phyloP scores from a whole-genome alignment of 208 protist genomes.

The Plasmodiophora brassicae region DNA sequence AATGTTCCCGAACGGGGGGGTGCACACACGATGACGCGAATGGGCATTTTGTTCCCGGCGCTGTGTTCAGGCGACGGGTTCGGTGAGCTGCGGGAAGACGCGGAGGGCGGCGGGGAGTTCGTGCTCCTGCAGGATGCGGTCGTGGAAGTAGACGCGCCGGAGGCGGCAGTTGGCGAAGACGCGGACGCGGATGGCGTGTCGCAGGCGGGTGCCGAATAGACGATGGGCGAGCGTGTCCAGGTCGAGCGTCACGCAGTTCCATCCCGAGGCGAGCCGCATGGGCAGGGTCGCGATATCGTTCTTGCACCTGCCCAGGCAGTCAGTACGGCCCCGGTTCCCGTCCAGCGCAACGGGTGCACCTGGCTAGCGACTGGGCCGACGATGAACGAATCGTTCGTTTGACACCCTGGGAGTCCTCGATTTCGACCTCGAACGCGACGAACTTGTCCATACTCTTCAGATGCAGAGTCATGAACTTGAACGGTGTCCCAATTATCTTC shows the following conservation, averaged over 20 bases:
- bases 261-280: background rate
- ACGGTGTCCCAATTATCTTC: slow-evolving; percentile 23
- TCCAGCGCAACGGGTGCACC: background rate
- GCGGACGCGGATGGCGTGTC: background rate
- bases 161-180: slow-evolving; percentile 31
- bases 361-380: slow-evolving; percentile 3
- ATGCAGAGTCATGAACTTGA: background rate
- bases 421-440: slow-evolving; percentile 12
- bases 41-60: too few relatives aligned
- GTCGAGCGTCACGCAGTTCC: background rate
- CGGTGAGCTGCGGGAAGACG: too few relatives aligned
- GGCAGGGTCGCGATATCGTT: background rate
- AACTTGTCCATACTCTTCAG: slow-evolving; percentile 16
- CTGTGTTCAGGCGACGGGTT: too few relatives aligned
- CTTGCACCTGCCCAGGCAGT: background rate
- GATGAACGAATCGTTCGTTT: background rate
- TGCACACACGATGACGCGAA: too few relatives aligned
- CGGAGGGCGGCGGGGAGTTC: background rate
- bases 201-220: background rate
- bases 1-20: too few relatives aligned
- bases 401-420: background rate
- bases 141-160: background rate
- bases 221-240: background rate
- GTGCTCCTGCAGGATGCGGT: background rate
- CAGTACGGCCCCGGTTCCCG: too few relatives aligned